Evolutionary conservation across 495 filamentous ascomycete genomes (phyloP), one percentile per base, ranked within the genome.

Genomic region (Daldinia concentrica): DNA sequence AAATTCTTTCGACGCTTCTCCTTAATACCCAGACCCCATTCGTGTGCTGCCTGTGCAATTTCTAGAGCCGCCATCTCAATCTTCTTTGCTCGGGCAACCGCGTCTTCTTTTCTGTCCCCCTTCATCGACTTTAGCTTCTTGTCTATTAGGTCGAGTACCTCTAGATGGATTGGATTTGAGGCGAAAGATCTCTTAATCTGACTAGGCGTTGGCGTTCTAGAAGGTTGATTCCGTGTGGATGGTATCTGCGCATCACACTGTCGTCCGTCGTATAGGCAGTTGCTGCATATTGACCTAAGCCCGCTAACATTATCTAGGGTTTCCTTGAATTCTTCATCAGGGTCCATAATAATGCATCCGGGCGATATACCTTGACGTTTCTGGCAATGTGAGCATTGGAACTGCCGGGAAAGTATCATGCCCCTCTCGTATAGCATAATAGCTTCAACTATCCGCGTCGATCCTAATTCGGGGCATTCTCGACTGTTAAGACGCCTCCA

Each of bases 351-450:
- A 22, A 69, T 62, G 14, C 66, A 73, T 17, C 58, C 71, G 1
- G 71, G 71, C 17, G 71, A 73, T 60, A 73, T 55, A 1, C 65
- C 66, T 3, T 19, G 56, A 8, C 71, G 51, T 43, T 30, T 62
- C n/a, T 36, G 66, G 12, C 71, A 73, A 45, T 66, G 32, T 5
- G 61, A 59, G 24, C 65, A 73, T 52, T 54, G 66, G 11, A 50
- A 58, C 32, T 69, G 65, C 1, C 45, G 37, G n/a, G 64, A n/a
- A 37, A 73, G 61, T 14, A 69, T 66, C 14, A 62, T 57, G 26
- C 71, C 71, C n/a, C 71, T 68, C 58, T 73, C 71, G 32, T 69
- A 73, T 15, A 66, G 11, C 71, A 73, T 73, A 27, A 66, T 62
- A n/a, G 66, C 71, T 26, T 73, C 65, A 26, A 73, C 43, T 19